Base-by-base conservation (phyloP, 2,329 filamentous ascomycete genomes). In the Pyricularia grisea region DNA sequence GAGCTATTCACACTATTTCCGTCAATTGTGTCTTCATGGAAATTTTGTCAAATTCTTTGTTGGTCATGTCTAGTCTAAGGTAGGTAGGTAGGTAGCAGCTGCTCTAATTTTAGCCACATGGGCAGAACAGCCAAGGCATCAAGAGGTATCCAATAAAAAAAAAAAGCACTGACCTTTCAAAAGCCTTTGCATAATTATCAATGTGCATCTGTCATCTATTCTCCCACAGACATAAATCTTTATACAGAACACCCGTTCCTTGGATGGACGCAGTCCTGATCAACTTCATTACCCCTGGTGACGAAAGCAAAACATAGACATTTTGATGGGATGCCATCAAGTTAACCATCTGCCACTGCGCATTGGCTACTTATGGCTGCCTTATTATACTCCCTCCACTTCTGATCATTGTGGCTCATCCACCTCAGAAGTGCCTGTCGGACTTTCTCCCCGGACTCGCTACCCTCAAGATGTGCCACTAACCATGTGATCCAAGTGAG, bases 401-500 rank as follows among this genome's bases (percentile, higher is more conserved):
- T 61, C 23, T 61, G 23, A 6, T 61, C 58, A 10, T 61, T 61
- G 58, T 61, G 23, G 58, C 25, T 61, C 58, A 61, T 61, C 58
- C 58, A 61, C 58, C 58, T 61, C 23, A 61, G n/a, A 23, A 61
- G 23, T 61, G 58, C 58, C 58, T 61, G 58, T n/a, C 58, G 58
- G 23, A 27, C 58, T n/a, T 27, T 61, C 58, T 61, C 58, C 23
- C 58, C 58, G 23, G 58, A 61, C 1, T 61, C 58, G 6, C 25
- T 27, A 17, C 75, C 74, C 65, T 75, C 71, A 20, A 77, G 72
- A 23, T 71, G 71, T 64, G 74, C 61, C 17, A 82, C 69, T 23
- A 80, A 65, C 25, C 70, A 69, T 28, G 82, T 64, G 67, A 78
- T 75, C 78, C 78, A 81, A 64, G 72, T 72, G 61, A 82, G 70